Percentiles rank a stretch among this genome's conserved stretches.
Conservation (phyloP, 2,329 filamentous ascomycete genomes). For the Hymenoscyphus infarciens region DNA sequence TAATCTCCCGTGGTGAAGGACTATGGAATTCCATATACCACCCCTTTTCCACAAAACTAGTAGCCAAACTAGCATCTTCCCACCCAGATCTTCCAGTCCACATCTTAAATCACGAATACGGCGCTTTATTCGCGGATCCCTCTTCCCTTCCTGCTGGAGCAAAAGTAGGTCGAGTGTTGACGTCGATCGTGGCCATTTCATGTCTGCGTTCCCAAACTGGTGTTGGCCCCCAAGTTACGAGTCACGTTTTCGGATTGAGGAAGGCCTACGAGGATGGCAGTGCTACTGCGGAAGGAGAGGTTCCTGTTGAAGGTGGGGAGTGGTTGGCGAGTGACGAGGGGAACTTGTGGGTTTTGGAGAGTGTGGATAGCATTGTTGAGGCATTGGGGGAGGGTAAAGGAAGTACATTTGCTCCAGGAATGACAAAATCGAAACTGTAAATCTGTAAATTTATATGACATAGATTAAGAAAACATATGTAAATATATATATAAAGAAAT, state of each 20-base stretch:
- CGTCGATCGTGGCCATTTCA: conserved; percentile 68
- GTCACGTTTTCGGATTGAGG: conserved; percentile 74
- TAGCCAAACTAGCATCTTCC: conserved; percentile 65
- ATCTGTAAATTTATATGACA: not conserved
- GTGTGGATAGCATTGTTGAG: conserved; percentile 58
- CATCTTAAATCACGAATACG: conserved; percentile 73
- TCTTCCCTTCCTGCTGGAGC: conserved; percentile 41
- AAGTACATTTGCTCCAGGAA: conserved; percentile 53
- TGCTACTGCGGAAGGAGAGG: conserved; percentile 45
- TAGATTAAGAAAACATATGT: not conserved
- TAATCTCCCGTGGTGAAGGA: conserved; percentile 54
- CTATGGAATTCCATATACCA: conserved; percentile 77
- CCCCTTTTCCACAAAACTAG: conserved; percentile 69
- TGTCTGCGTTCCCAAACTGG: conserved; percentile 76
- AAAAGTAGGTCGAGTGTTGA: conserved; percentile 66
- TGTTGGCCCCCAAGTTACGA: conserved; percentile 76
- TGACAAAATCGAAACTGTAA: conserved; percentile 41
- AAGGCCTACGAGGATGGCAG: conserved; percentile 71
- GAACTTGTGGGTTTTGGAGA: conserved; percentile 58
- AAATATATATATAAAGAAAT: conserved; percentile 5
- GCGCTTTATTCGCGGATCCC: conserved; percentile 69
- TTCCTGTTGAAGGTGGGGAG: conserved; percentile 46
- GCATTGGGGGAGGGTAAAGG: conserved; percentile 46
- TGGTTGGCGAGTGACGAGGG: conserved; percentile 66
- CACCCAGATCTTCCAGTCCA: conserved; percentile 81